Evolutionary conservation across 371 early-diverging fungal genomes (phyloP).

Genomic region (Mortierella sp.): DNA sequence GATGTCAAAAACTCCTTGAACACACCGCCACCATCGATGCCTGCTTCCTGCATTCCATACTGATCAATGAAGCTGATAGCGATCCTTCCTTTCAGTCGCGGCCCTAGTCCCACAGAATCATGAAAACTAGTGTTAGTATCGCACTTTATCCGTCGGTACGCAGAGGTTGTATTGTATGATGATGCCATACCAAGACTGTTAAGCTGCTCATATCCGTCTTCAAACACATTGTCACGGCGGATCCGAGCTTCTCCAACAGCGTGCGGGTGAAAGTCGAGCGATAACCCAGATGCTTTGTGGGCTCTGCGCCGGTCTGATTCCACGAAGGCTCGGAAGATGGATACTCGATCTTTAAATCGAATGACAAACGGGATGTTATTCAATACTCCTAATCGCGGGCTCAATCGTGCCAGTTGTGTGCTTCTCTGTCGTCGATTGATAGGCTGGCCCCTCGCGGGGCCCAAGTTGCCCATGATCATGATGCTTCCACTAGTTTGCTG

Average conservation of each 20-base stretch:
- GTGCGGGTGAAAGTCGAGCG: slow-evolving; percentile 37
- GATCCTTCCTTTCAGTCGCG: slow-evolving; percentile 76
- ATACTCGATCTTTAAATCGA: slow-evolving; percentile 88
- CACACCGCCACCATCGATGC: slow-evolving; percentile 92
- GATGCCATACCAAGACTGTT: slow-evolving; percentile 61
- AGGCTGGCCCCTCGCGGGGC: slow-evolving; percentile 2
- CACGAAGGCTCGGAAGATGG: slow-evolving; percentile 85
- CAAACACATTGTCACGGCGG: slow-evolving; percentile 83
- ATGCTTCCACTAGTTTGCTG: slow-evolving; percentile 13
- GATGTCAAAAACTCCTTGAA: slow-evolving; percentile 84
- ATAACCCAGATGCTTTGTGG: slow-evolving; percentile 39
- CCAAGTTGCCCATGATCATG: slow-evolving; percentile 19
- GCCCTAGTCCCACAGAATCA: slow-evolving; percentile 34
- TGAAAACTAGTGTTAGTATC: background rate
- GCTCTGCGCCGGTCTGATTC: slow-evolving; percentile 68
- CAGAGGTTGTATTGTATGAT: too few relatives aligned
- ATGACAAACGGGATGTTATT: slow-evolving; percentile 90
- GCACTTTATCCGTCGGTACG: too few relatives aligned
- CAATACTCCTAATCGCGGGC: slow-evolving; percentile 78
- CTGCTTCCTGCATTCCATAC: slow-evolving; percentile 89
- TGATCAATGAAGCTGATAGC: slow-evolving; percentile 88
- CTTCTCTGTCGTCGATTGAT: slow-evolving; percentile 30
- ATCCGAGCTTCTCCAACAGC: slow-evolving; percentile 62
- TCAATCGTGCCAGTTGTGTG: slow-evolving; percentile 58
- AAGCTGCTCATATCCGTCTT: slow-evolving; percentile 85